phyloP scores from a whole-genome alignment of 1,284 basidiomycete genomes.

The Ustilago shanxiensis region DNA sequence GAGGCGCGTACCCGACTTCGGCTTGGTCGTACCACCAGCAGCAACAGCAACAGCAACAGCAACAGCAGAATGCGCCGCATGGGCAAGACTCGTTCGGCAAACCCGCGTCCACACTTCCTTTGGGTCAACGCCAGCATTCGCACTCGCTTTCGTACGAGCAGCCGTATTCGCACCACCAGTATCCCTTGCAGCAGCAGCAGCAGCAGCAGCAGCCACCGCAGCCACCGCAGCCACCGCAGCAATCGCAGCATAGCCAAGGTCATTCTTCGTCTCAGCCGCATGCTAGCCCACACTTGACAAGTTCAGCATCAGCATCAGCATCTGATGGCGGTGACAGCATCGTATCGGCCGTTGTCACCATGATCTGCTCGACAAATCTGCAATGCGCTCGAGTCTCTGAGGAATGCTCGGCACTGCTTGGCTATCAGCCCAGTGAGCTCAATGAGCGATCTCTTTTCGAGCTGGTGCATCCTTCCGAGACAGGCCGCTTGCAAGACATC shows the following conservation, averaged over 20 bases:
- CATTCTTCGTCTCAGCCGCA: conserved; percentile 13
- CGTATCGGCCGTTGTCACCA: conserved; percentile 47
- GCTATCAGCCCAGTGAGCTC: conserved; percentile 50
- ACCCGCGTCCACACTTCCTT: conserved; percentile 10
- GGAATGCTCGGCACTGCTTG: conserved; percentile 48
- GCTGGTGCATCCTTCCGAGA: conserved; percentile 56
- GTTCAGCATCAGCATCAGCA: not conserved
- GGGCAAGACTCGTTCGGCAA: conserved; percentile 12
- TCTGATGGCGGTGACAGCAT: conserved; percentile 15
- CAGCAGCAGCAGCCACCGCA: conserved; percentile 18
- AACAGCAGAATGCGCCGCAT: conserved; percentile 20
- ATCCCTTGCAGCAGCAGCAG: not conserved
- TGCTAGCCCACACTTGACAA: not conserved
- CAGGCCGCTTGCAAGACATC: conserved; percentile 40
- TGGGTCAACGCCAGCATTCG: conserved; percentile 19
- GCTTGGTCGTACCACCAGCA: conserved; percentile 18
- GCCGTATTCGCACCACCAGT: conserved; percentile 21
- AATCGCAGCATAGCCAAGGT: conserved; percentile 5
- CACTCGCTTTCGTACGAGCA: conserved; percentile 38
- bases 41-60: conserved; percentile 5
- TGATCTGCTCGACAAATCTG: conserved; percentile 59
- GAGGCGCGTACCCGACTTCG: conserved; percentile 8
- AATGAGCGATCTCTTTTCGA: conserved; percentile 52
- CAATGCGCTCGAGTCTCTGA: conserved; percentile 56
- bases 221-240: conserved; percentile 14